These are phyloP conservation scores for Penicillium cinerascens DNA, from an alignment of 495 filamentous ascomycete genomes.

Conservation along the genomic window DNA sequence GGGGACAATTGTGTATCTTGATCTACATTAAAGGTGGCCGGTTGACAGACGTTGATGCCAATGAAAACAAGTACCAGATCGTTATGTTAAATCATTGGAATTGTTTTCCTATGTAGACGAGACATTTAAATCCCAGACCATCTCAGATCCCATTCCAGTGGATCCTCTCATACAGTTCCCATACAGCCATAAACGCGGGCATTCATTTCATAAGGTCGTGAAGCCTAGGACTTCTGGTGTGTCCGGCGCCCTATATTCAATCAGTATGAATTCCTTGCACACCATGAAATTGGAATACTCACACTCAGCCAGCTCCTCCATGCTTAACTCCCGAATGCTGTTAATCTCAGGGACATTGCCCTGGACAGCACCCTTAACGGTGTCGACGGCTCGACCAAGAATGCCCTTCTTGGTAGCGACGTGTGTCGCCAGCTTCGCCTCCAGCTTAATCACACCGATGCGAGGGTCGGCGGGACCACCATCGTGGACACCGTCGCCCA, in stretches of 20 bases:
- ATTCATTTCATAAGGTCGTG: background rate
- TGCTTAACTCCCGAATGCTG: constrained; percentile 70
- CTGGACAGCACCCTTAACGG: constrained; percentile 70
- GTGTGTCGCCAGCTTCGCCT: constrained; percentile 45
- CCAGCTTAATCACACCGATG: constrained; percentile 55
- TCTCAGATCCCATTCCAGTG: too few relatives aligned
- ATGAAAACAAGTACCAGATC: too few relatives aligned
- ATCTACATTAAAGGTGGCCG: too few relatives aligned
- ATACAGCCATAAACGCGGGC: constrained; percentile 8
- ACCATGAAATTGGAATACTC: constrained; percentile 12
- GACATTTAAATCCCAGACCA: too few relatives aligned
- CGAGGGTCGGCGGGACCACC: constrained; percentile 78
- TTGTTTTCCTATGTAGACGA: too few relatives aligned
- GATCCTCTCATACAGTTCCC: background rate
- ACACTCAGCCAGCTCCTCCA: constrained; percentile 58
- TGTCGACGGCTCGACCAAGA: constrained; percentile 60
- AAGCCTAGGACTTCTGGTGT: constrained; percentile 13
- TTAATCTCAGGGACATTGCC: constrained; percentile 73
- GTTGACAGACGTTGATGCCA: too few relatives aligned
- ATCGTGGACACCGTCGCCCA: constrained; percentile 85
- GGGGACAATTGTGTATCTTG: too few relatives aligned
- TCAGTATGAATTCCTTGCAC: constrained; percentile 2
- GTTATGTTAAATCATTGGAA: too few relatives aligned
- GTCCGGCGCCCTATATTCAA: constrained; percentile 29
- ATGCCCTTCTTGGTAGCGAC: constrained; percentile 38